A percentile compares a stretch with the other conserved stretches of the same genome.
Evolutionary conservation across 1,139 yeast species (phyloP).

Genomic region (Yamadazyma spencermartinsiae): DNA sequence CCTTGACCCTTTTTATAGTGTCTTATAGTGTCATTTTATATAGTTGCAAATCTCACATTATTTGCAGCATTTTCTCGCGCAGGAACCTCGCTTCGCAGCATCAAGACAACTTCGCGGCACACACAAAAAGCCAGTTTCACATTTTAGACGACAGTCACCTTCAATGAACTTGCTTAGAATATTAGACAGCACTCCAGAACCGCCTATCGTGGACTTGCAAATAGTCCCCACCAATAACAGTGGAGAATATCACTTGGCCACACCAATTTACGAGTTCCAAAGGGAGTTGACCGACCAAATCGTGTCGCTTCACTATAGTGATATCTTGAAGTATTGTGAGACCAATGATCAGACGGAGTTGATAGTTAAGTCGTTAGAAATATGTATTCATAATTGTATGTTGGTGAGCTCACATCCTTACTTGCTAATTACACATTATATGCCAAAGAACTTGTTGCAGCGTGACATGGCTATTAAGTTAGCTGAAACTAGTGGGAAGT

Average conservation of each 20-base stretch:
- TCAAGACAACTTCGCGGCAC: too few species aligned
- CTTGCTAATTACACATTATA: constrained; percentile 75
- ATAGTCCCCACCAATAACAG: constrained; percentile 39
- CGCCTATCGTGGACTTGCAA: constrained; percentile 63
- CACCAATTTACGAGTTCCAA: constrained; percentile 87
- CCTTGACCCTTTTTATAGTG: not conserved
- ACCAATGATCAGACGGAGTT: constrained; percentile 57
- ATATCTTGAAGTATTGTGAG: constrained; percentile 84
- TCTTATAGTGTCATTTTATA: not conserved
- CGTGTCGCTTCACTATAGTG: constrained; percentile 86
- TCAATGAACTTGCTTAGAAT: constrained; percentile 74
- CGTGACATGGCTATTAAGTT: constrained; percentile 76
- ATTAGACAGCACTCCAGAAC: constrained; percentile 83
- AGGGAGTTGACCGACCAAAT: constrained; percentile 91
- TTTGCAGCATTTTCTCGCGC: not conserved
- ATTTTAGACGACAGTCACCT: not conserved
- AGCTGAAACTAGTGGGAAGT: constrained; percentile 86
- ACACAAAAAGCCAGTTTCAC: not conserved
- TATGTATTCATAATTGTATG: constrained; percentile 73
- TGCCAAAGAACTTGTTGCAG: constrained; percentile 78
- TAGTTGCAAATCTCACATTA: too few species aligned
- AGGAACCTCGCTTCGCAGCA: too few species aligned
- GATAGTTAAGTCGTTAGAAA: constrained; percentile 66
- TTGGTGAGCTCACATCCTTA: constrained; percentile 89
- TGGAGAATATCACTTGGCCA: constrained; percentile 79